Evolutionary conservation across 805 yeast genomes (phyloP), one percentile per base, ranked within the genome.

Genomic region (Suhomyces xylopsoci): DNA sequence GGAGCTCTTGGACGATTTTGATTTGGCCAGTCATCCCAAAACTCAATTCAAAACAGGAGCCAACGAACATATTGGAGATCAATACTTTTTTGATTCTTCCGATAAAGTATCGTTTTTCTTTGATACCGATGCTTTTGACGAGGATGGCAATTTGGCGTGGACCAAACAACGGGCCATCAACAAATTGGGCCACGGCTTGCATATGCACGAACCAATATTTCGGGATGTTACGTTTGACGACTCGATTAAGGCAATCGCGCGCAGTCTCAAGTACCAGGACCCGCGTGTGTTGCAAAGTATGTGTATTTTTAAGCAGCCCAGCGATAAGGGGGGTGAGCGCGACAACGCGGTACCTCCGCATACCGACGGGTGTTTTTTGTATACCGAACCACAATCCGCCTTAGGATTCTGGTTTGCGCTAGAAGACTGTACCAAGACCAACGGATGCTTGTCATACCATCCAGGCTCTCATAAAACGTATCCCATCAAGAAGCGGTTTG

Each of bases 381-480:
- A 76, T 66, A 88, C 94, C 0, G 72, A 81, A 15, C 96, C 96
- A 3, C 84, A 80, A 49, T 70, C 82, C 2, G 90, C 91, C 0
- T 65, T 87, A 40, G 96, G 96, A 2, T 88, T 85, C 63, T 88
- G 96, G 96, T 81, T 83, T 62, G 92, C 94, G 0, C 67, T 88
- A 56, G 90, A 88, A 59, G 88, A 86, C 59, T 88, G 94, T 64
- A 83, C 85, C 1, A 52, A 64, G 1, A 70, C 68, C 5, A 88
- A 88, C 65, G 94, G 96, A 0, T 87, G 93, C 53, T 70, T 88
- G 17, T 79, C 83, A 53, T 87, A 78, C 60, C 74, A 80, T 14
- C 90, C 92, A 0, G 93, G 92, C 0, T 80, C 89, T 3, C 94
- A 88, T 62, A 81, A 79, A 63, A 71, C 68, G 6, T 70, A 73